These are phyloP conservation scores for Dactylellina leptospora DNA, from an alignment of 2,329 filamentous ascomycete species.

Conservation along the genomic window DNA sequence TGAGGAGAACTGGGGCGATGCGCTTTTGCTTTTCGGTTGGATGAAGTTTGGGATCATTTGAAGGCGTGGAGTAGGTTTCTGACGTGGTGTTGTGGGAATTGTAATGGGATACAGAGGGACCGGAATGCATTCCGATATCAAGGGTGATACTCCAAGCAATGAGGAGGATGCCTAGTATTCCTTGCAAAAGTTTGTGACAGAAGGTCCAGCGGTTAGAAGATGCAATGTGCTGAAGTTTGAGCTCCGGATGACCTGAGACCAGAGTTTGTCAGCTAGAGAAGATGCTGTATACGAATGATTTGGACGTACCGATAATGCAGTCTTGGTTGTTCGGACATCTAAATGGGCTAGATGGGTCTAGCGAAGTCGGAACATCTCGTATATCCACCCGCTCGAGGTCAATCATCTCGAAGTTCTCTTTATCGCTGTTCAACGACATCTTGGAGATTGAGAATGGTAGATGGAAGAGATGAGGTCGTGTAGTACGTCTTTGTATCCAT, in stretches of 20 bases:
- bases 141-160: background rate
- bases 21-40: too few species aligned
- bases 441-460: too few species aligned
- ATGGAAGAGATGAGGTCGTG: background rate
- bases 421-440: background rate
- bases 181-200: background rate
- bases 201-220: too few species aligned
- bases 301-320: conserved; percentile 1
- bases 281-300: background rate
- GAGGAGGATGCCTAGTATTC: background rate
- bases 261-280: background rate
- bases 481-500: too few species aligned
- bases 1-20: too few species aligned
- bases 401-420: background rate
- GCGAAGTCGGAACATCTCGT: background rate
- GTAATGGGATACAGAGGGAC: background rate
- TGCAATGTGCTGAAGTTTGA: background rate
- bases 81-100: background rate
- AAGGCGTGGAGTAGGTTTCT: background rate
- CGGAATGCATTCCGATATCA: background rate
- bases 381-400: background rate
- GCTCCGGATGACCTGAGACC: conserved; percentile 8
- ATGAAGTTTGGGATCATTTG: background rate
- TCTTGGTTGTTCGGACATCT: conserved; percentile 9
- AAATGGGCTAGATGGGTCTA: background rate